Evolutionary conservation across 106 monocot species (phyloP), one percentile per base, ranked within the genome.

Genomic region (Dendrobium huoshanense): DNA sequence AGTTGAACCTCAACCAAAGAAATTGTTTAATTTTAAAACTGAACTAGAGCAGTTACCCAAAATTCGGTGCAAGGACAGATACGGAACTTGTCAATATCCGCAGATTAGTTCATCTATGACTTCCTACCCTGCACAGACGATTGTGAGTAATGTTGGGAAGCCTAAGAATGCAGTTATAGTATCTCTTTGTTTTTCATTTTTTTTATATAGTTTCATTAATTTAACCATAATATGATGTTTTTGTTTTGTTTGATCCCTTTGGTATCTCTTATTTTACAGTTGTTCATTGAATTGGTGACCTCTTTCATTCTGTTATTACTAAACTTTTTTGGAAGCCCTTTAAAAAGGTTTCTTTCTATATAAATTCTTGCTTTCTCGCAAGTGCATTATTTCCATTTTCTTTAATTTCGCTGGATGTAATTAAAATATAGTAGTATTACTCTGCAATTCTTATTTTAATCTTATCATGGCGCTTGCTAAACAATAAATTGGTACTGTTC

Each of bases 1-100:
- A 81, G 79, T 83, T 75, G 93, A 93, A 64, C 83, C 81, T 80
- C 89, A 86, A n/a, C 56, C 79, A 31, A 89, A 76, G 56, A 88
- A 83, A 78, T 55, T 56, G 42, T 70, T 77, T 25, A 89, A 87
- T 75, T 85, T 79, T 81, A 87, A 89, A 83, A 87, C 79, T 75
- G 86, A 85, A 72, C 75, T 49, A 41, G 79, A 76, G 47, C 55
- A 58, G 81, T 55, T 82, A 33, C 75, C 77, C 10, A 89, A 77
- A 84, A 47, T 85, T 42, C 79, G 74, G 20, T 77, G 48, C n/a
- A 91, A 82, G 78, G 94, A 94, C 73, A 91, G 72, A 77, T 87
- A 84, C 83, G 79, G 77, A 56, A 72, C 49, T 72, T 25, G 83
- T 70, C 82, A 81, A 68, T 87, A 79, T 86, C 55, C 87, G 45